phyloP scores from a whole-genome alignment of 148 eudicot genomes.

The Rhododendron kiyosumense region DNA sequence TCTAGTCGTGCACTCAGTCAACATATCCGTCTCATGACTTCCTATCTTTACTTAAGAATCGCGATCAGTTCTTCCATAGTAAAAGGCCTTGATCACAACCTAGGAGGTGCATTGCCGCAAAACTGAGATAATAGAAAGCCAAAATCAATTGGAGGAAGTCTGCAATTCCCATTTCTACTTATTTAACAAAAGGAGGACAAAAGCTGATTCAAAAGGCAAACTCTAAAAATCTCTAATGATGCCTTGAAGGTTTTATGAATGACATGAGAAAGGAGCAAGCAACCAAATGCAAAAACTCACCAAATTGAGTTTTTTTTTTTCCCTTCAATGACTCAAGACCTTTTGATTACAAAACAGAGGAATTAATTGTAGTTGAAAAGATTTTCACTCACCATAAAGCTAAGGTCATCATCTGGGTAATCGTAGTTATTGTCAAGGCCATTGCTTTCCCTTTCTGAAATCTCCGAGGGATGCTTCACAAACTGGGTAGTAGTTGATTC shows the following conservation, averaged over 20 bases:
- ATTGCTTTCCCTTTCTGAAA: not conserved
- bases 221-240: not conserved
- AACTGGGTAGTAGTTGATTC: not conserved
- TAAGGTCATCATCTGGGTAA: not conserved
- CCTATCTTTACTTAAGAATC: not conserved
- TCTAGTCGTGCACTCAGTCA: not conserved
- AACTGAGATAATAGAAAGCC: not conserved
- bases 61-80: not conserved
- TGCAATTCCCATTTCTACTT: not conserved
- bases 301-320: not conserved
- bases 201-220: not conserved
- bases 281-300: not conserved
- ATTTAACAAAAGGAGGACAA: not conserved
- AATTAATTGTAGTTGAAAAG: not conserved
- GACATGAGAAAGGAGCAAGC: not conserved
- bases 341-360: not conserved
- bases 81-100: not conserved
- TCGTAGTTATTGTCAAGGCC: not conserved
- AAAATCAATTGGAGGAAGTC: not conserved
- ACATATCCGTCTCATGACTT: not conserved
- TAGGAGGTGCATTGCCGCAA: not conserved
- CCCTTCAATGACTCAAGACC: not conserved
- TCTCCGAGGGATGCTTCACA: not conserved
- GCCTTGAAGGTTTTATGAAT: not conserved
- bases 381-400: not conserved